Evolutionary conservation across 2,329 filamentous ascomycete genomes (phyloP).

Genomic region (Onygena corvina): DNA sequence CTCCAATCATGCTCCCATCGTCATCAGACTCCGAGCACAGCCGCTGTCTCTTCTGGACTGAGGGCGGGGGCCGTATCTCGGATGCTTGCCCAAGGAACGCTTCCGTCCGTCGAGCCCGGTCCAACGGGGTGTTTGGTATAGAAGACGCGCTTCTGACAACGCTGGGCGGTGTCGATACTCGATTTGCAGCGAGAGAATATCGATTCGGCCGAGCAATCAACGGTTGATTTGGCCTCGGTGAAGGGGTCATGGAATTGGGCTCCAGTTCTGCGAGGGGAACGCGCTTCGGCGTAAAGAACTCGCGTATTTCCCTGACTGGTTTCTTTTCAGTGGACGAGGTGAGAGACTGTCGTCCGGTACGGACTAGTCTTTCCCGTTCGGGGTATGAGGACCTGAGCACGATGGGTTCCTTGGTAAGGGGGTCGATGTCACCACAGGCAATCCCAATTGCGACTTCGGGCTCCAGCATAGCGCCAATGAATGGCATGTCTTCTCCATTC

Average conservation of each 20-base stretch:
- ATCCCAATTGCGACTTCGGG: constrained; percentile 59
- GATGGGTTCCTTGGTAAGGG: constrained; percentile 67
- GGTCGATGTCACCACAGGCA: constrained; percentile 71
- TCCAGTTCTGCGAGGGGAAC: constrained; percentile 55
- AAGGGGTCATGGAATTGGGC: constrained; percentile 54
- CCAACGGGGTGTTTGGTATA: constrained; percentile 26
- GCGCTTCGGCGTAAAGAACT: constrained; percentile 54
- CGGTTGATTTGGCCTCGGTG: constrained; percentile 51
- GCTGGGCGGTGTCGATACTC: constrained; percentile 32
- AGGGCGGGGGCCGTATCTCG: constrained; percentile 30
- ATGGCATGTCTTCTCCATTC: constrained; percentile 60
- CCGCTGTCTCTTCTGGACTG: constrained; percentile 40
- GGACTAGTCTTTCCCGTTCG: constrained; percentile 25
- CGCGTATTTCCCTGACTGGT: constrained; percentile 48
- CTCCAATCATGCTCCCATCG: constrained; percentile 23
- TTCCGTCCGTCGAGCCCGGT: constrained; percentile 33
- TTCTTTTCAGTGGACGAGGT: constrained; percentile 43
- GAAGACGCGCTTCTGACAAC: constrained; percentile 26
- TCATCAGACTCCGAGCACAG: constrained; percentile 39
- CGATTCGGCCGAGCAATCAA: constrained; percentile 38
- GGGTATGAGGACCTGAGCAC: constrained; percentile 26
- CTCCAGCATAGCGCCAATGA: constrained; percentile 64
- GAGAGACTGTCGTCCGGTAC: constrained; percentile 31
- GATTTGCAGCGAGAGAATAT: constrained; percentile 44
- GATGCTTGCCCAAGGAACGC: constrained; percentile 31